A percentile compares a stretch with the other conserved stretches of the same genome.
These are phyloP conservation scores for Stemphylium vesicarium DNA, from an alignment of 2,329 filamentous ascomycete genomes.

Conservation along the genomic window DNA sequence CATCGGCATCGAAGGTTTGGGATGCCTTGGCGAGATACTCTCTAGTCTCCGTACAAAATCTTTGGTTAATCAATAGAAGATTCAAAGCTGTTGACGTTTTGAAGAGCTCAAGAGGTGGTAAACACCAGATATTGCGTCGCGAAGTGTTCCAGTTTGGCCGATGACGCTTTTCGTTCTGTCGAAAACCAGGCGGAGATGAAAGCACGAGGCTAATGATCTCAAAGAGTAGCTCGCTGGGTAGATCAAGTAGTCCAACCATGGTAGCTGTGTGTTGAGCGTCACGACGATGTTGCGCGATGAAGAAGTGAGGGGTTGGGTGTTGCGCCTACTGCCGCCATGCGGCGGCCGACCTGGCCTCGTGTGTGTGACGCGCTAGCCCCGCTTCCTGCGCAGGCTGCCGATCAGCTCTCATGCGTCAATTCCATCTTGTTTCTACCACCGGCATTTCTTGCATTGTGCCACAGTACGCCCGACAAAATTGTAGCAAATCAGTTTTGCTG, in stretches of 20 bases:
- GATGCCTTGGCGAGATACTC: slow-evolving; percentile 7
- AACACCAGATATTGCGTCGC: not conserved
- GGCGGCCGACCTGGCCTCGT: not conserved
- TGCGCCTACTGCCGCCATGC: not conserved
- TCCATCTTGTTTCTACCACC: not conserved
- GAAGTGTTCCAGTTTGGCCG: not conserved
- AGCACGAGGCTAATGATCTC: slow-evolving; percentile 12
- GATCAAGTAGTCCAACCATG: slow-evolving; percentile 14
- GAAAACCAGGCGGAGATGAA: not conserved
- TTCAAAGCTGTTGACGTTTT: not conserved
- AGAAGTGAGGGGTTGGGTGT: not conserved
- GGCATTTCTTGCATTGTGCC: no score
- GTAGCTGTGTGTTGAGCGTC: not conserved
- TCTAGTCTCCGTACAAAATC: slow-evolving; percentile 11
- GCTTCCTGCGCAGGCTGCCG: not conserved
- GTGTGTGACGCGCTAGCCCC: not conserved
- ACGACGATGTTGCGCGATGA: not conserved
- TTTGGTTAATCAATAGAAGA: slow-evolving; percentile 9
- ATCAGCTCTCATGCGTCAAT: not conserved
- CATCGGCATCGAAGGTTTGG: slow-evolving; percentile 12
- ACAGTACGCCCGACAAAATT: not conserved
- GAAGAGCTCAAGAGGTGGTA: not conserved
- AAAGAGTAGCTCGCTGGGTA: slow-evolving; percentile 20
- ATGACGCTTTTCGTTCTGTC: not conserved
- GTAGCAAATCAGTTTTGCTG: no score